Percentiles rank a stretch among this genome's conserved stretches.
These are phyloP conservation scores for Colletotrichum tabaci DNA, from an alignment of 2,329 filamentous ascomycete species.

Conservation along the genomic window DNA sequence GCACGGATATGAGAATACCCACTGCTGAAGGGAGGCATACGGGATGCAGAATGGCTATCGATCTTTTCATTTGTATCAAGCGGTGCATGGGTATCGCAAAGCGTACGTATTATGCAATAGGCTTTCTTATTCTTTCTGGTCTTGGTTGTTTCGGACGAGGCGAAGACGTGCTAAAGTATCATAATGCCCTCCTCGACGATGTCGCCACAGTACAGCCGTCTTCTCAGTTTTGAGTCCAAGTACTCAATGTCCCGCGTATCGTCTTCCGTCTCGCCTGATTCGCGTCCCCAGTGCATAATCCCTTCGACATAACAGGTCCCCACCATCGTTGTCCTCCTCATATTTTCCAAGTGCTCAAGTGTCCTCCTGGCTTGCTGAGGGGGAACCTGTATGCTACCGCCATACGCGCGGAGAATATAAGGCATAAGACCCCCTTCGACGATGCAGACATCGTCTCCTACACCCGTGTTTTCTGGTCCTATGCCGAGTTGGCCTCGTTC, in stretches of 20 bases:
- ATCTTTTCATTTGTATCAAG: background rate
- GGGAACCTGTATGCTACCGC: background rate
- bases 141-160: background rate
- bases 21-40: background rate
- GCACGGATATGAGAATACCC: background rate
- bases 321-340: background rate
- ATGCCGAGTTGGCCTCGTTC: constrained; percentile 5
- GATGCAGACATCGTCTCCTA: constrained; percentile 3
- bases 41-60: background rate
- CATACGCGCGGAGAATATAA: background rate
- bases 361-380: background rate
- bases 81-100: background rate
- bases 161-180: background rate
- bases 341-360: background rate
- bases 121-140: background rate
- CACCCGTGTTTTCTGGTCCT: background rate
- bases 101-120: background rate
- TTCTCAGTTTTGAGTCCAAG: constrained; percentile 8
- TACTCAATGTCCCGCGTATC: background rate
- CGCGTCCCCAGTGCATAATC: constrained; percentile 25
- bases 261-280: background rate
- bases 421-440: constrained; percentile 33
- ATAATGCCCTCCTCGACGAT: background rate
- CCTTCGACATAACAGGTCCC: constrained; percentile 32
- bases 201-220: background rate